Percentiles rank a stretch among this genome's conserved stretches.
These are phyloP conservation scores for Hyphodiscus sp. DNA, from an alignment of 2,329 filamentous ascomycete species.

Conservation along the genomic window DNA sequence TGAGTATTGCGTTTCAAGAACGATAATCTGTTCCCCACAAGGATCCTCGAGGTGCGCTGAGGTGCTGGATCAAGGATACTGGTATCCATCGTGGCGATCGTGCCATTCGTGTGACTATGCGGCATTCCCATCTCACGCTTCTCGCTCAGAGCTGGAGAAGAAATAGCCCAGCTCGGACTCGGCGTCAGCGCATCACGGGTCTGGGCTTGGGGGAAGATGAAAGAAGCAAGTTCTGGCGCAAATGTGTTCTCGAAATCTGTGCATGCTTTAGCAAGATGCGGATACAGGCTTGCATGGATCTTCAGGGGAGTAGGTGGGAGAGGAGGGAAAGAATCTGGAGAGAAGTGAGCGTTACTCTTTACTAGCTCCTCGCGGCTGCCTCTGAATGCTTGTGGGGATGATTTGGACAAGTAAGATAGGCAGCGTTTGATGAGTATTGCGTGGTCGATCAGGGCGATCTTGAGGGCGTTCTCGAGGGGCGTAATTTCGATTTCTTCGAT, in stretches of 20 bases:
- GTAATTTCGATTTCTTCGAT: conserved; percentile 44
- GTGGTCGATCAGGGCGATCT: conserved; percentile 82
- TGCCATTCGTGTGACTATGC: conserved; percentile 9
- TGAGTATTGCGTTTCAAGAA: conserved; percentile 4
- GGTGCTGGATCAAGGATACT: conserved; percentile 19
- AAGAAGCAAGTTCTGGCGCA: conserved; percentile 57
- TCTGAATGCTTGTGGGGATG: conserved; percentile 51
- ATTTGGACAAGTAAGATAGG: conserved; percentile 58
- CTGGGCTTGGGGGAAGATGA: conserved; percentile 46
- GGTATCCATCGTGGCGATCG: conserved; percentile 21
- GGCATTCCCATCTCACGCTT: conserved; percentile 7
- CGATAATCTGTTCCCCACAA: background rate
- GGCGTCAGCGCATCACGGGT: conserved; percentile 33
- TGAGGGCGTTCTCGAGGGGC: conserved; percentile 69
- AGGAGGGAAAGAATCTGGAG: background rate
- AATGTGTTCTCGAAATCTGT: conserved; percentile 57
- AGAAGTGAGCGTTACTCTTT: conserved; percentile 41
- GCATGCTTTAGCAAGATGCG: conserved; percentile 13
- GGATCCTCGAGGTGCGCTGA: conserved; percentile 5
- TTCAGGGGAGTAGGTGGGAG: background rate
- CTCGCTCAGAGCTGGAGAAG: conserved; percentile 2
- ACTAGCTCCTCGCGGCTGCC: conserved; percentile 53
- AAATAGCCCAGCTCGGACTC: conserved; percentile 31
- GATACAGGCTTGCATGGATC: background rate
- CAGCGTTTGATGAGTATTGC: conserved; percentile 82